Base-by-base conservation (phyloP, 139 green algal genomes). In the Tetradesmus lagerheimii region DNA sequence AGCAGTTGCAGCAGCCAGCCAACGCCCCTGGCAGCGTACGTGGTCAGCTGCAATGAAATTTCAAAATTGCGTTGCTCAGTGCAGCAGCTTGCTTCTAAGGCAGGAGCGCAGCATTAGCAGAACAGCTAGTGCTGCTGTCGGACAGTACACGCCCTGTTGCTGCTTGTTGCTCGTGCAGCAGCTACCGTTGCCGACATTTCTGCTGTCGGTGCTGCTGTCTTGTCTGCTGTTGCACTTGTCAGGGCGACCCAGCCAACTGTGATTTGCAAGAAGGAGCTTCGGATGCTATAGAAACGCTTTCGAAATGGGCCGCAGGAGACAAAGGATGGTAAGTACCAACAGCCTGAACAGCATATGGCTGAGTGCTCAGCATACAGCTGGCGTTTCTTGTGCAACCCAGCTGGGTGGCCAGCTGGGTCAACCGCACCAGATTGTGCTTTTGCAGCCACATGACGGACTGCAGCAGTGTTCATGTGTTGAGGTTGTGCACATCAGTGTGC, bases 221-320 rank as follows among this genome's bases (percentile, higher is more conserved):
- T 41, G 4, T 45, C 77, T 62, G 77, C 38, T 83, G 38, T 62
- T 4, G 75, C 75, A 47, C 31, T 35, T 64, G 35, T 18, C 85
- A 89, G 85, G 85, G 67, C 4, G 85, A 89, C 31, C 85, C 85
- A 25, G 57, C 23, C 5, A 78, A 89, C 39, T 89, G 85, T 83
- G 85, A 89, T 27, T 16, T 89, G 39, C 85, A 89, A 31, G 85
- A 89, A 39, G 85, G 85, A 9, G 62, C 85, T 31, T 89, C 85
- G 14, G 85, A 81, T 71, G 67, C 85, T 5, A 89, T 89, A 8
- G 66, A 81, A 34, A 66, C 64, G 38, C 31, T 89, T 41, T 81
- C 85, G 8, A 82, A 89, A 43, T 89, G 85, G 85, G 85, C 85
- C 43, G 85, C 78, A 41, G 67, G 67, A 45, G 85, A 89, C 16